Percentiles rank a stretch among this genome's conserved stretches.
Conservation (phyloP, 148 eudicot genomes). For the Amaranthus cruentus region DNA sequence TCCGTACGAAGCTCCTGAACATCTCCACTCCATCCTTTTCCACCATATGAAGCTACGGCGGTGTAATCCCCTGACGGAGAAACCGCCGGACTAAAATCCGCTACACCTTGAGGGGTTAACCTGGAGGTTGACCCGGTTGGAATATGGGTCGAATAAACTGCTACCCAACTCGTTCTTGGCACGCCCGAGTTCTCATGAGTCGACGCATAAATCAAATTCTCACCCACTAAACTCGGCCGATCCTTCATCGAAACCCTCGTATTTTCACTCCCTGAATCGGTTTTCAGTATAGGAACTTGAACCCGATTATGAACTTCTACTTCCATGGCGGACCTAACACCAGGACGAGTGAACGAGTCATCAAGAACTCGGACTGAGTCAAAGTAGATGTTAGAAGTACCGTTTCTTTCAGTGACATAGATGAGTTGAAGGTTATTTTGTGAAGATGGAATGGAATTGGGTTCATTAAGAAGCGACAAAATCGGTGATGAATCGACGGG, state of each 20-base stretch:
- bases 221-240: slow-evolving; percentile 67
- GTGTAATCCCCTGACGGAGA: slow-evolving; percentile 78
- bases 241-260: slow-evolving; percentile 57
- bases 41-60: slow-evolving; percentile 80
- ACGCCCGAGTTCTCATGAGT: slow-evolving; percentile 60
- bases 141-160: slow-evolving; percentile 69
- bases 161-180: slow-evolving; percentile 73
- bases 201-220: slow-evolving; percentile 54
- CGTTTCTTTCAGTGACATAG: slow-evolving; percentile 68
- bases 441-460: slow-evolving; percentile 15
- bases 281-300: slow-evolving; percentile 37
- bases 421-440: slow-evolving; percentile 29
- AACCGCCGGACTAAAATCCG: slow-evolving; percentile 89
- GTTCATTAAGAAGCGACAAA: slow-evolving; percentile 18
- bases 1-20: slow-evolving; percentile 67
- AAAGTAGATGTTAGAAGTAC: slow-evolving; percentile 38
- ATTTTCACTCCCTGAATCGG: background rate
- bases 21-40: slow-evolving; percentile 68
- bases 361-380: slow-evolving; percentile 29
- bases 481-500: slow-evolving; percentile 28
- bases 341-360: slow-evolving; percentile 25
- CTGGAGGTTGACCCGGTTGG: slow-evolving; percentile 57
- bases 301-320: slow-evolving; percentile 19
- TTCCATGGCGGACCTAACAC: slow-evolving; percentile 30
- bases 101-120: slow-evolving; percentile 61